Base-by-base conservation (phyloP, 2,329 filamentous ascomycete genomes). In the Ampelomyces quisqualis region DNA sequence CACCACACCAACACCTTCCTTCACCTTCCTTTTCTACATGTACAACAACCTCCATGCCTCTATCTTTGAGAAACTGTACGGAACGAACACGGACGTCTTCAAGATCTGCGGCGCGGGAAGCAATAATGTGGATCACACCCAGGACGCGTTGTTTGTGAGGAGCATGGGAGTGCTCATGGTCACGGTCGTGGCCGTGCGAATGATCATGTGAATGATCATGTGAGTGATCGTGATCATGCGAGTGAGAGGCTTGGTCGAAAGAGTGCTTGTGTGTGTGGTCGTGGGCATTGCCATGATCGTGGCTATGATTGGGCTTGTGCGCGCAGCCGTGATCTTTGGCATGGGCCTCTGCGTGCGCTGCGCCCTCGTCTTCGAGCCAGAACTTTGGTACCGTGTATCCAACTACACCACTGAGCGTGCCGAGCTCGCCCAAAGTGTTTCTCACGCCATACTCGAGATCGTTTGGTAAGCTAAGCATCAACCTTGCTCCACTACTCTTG, bases 1-100 rank as follows among this genome's bases (percentile, higher is more conserved):
- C 74, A 17, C 77, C 77, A 60, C 81, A 84, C 80, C 80, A 84
- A 58, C 81, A 84, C 41, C 73, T 69, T 4, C 72, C 73, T 35
- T 95, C 88, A 0, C 86, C 88, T 59, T 95, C 89, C 32, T 85
- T 76, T 69, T 96, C 91, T 1, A 95, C 86, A 68, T 96, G 91
- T 4, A 96, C 79, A 18, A 94, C 82, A 9, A 90, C 81, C 58
- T 95, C 84, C 70, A 96, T 85, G 28, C 82, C 80, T 51, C 86
- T 79, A 36, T 80, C 79, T 6, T 77, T 71, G 15, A 95, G 73
- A 53, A 90, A 93, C 29, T 80, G 77, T 30, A 78, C 75, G 0
- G 90, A 85, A n/a, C 90, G 77, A 45, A 88, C 81, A 35, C 88
- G 77, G 5, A 96, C 88, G 48, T 96, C 90, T 56, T 95, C 88